Evolutionary conservation across 257 asterid species (phyloP).

Genomic region (Solanum chmielewskii): DNA sequence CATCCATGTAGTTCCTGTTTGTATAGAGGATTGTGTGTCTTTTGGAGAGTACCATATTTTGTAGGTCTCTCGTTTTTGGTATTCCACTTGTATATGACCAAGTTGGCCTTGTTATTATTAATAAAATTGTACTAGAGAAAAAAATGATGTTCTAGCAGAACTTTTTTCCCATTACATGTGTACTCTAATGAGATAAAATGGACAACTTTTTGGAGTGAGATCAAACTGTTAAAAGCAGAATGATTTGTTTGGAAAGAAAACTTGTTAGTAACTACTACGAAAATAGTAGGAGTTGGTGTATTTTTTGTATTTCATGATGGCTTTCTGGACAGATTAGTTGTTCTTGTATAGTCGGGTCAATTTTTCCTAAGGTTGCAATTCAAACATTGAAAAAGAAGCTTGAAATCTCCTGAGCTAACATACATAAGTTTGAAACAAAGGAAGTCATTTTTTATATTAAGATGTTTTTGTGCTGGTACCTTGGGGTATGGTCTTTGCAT

Average conservation of each 20-base stretch:
- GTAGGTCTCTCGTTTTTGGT: background rate
- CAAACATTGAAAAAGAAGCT: background rate
- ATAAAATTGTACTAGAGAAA: slow-evolving; percentile 8
- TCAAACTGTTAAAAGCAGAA: background rate
- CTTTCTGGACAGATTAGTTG: background rate
- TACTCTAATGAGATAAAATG: background rate
- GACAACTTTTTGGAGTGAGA: background rate
- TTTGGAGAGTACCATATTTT: background rate
- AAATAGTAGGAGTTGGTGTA: background rate
- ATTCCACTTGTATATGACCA: background rate
- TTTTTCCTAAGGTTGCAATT: background rate
- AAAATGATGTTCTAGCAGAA: background rate
- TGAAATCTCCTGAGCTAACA: background rate
- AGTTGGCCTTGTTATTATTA: background rate
- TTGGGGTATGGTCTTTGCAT: background rate
- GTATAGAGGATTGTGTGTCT: background rate
- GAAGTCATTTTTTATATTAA: background rate
- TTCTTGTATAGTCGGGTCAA: background rate
- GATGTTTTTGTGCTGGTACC: background rate
- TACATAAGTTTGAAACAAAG: background rate
- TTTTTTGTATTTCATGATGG: background rate
- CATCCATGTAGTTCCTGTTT: background rate
- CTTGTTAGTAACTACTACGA: background rate
- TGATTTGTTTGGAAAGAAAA: background rate
- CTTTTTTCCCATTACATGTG: background rate